Evolutionary conservation across 345 rosid genomes (phyloP), one percentile per base, ranked within the genome.

Genomic region (Streptanthus diversifolius): DNA sequence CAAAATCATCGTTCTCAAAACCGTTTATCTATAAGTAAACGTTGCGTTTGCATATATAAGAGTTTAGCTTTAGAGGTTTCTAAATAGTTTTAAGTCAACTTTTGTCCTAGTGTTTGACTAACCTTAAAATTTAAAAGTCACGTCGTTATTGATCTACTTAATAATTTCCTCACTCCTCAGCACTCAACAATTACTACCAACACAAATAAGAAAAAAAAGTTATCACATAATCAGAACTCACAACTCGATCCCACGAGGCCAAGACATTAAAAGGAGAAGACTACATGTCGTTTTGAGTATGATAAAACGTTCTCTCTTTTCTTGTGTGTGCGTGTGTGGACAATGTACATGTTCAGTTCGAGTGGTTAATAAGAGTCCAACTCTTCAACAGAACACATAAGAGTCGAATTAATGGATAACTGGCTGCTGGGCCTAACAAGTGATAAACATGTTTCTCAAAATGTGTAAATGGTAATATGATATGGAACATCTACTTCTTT

Each of bases 401-500:
- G 56, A 54, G 37, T 63, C 71, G 18, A 45, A 36, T 8, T 45
- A 24, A 14, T 56, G 17, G 13, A 13, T 17, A 65, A 56, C 6
- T 66, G 72, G 66, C 66, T 73, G 33, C 66, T 65, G 14, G 59
- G 72, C 72, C 66, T 56, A 27, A 35, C 29, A 52, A 17, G 33
- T 62, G 32, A 40, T 25, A 36, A 53, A 18, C 60, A 61, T 25
- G 60, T 44, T 48, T 48, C 45, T 57, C 14, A 41, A n/a, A 43
- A 55, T 43, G 8, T 54, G 40, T 18, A 27, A 11, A 11, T 30
- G 55, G 55, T 49, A 21, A 22, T 17, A 21, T 15, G 27, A 32
- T 48, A 48, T 65, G 30, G 43, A 62, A 62, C 27, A 58, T 49
- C 56, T 15, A 32, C 12, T 25, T 25, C 10, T 25, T 25, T 49